Evolutionary conservation across 495 filamentous ascomycete genomes (phyloP).

Genomic region (Letharia columbiana): DNA sequence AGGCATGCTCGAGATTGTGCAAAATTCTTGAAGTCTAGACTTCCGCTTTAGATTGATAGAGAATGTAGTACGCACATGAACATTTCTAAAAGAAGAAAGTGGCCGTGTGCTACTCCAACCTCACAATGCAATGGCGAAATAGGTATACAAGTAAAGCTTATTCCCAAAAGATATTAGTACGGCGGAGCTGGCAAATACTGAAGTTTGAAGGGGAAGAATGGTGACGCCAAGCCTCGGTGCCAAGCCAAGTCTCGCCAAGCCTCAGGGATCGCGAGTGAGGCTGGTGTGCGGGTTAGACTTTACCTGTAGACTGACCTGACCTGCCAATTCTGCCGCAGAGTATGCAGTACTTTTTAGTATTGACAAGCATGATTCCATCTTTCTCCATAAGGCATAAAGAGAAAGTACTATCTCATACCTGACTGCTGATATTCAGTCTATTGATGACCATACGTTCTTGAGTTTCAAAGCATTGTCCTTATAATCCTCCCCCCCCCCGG

Average conservation of each 20-base stretch:
- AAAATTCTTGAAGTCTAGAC: background rate
- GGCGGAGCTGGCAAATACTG: background rate
- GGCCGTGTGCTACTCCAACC: no score
- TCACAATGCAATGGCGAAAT: no score
- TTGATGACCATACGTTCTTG: background rate
- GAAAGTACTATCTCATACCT: no score
- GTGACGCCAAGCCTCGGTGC: no score
- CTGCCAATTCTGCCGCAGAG: background rate
- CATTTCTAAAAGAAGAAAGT: no score
- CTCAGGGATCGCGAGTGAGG: background rate
- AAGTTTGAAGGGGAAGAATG: background rate
- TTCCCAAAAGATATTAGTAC: no score
- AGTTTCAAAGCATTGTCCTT: background rate
- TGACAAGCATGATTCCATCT: no score
- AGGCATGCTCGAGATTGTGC: conserved; percentile 13
- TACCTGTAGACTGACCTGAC: background rate
- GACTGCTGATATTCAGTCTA: background rate
- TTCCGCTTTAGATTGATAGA: background rate
- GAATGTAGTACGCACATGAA: background rate
- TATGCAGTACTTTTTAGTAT: background rate
- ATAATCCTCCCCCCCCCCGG: background rate
- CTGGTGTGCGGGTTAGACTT: no score
- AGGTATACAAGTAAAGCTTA: no score
- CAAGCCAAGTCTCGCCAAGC: background rate
- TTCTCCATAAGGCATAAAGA: no score